Percentiles rank a stretch among this genome's conserved stretches.
Conservation (phyloP, 2,329 filamentous ascomycete genomes). For the Laburnicola sp. region DNA sequence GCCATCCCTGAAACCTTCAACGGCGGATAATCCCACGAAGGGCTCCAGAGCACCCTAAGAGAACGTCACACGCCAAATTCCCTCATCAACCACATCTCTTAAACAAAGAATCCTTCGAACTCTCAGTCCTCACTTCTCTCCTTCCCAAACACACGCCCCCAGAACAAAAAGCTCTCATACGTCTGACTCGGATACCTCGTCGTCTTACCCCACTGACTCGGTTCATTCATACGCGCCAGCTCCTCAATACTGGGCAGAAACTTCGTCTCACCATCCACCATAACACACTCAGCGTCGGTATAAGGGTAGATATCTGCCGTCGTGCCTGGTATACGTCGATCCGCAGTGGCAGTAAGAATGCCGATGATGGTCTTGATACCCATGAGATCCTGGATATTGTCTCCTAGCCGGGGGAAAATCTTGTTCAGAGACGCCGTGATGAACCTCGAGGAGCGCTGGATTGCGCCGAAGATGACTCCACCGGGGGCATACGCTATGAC, state of each 20-base stretch:
- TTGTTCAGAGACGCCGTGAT: conserved; percentile 21
- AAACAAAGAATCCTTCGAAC: too few species aligned
- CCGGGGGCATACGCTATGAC: conserved; percentile 35
- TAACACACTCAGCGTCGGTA: conserved; percentile 17
- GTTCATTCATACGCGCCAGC: too few species aligned
- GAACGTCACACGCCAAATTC: too few species aligned
- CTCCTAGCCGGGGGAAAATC: conserved; percentile 29
- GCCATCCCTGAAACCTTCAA: too few species aligned
- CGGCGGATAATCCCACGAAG: too few species aligned
- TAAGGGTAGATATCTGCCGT: conserved; percentile 33
- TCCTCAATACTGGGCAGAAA: conserved; percentile 1
- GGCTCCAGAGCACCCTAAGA: too few species aligned
- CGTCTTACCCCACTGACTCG: conserved; percentile 11
- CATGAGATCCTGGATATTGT: conserved; percentile 31
- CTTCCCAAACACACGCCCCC: conserved; percentile 2
- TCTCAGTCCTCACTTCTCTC: too few species aligned
- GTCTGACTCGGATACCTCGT: conserved; percentile 38
- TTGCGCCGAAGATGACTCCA: conserved; percentile 22
- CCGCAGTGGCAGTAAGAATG: conserved; percentile 35
- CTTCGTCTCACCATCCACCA: conserved; percentile 8
- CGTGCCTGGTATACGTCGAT: conserved; percentile 37
- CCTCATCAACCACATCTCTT: too few species aligned
- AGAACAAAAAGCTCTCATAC: conserved; percentile 34
- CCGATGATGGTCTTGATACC: conserved; percentile 34
- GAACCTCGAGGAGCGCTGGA: conserved; percentile 19